These are phyloP conservation scores for Boletus subluridellus DNA, from an alignment of 1,284 basidiomycete genomes.

Conservation along the genomic window DNA sequence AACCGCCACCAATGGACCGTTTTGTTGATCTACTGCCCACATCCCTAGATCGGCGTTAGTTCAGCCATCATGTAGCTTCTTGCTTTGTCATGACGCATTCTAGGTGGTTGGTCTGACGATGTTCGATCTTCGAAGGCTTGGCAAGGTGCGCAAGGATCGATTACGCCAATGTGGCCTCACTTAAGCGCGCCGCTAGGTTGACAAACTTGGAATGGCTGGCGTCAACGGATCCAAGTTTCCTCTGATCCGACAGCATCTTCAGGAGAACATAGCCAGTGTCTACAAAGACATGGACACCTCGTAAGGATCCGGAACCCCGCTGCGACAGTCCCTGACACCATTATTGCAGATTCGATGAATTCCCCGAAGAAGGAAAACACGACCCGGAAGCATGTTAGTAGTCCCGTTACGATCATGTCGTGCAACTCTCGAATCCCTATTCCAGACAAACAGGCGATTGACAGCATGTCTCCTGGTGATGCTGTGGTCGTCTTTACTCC, in stretches of 20 bases:
- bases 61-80: conserved; percentile 1
- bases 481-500: conserved; percentile 88
- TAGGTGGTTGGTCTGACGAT: conserved; percentile 87
- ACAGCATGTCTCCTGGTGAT: conserved; percentile 73
- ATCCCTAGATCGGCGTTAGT: conserved; percentile 62
- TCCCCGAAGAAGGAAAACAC: conserved; percentile 65
- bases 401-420: background rate
- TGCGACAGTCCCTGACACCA: background rate
- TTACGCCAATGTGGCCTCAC: background rate
- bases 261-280: conserved; percentile 76
- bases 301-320: conserved; percentile 41
- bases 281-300: conserved; percentile 85
- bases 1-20: background rate
- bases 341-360: conserved; percentile 67
- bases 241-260: conserved; percentile 76
- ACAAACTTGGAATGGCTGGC: conserved; percentile 76
- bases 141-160: conserved; percentile 55
- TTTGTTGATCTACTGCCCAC: conserved; percentile 1
- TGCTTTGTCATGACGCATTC: conserved; percentile 9
- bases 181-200: conserved; percentile 43
- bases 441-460: conserved; percentile 85
- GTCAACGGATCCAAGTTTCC: conserved; percentile 84
- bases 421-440: conserved; percentile 7
- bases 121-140: conserved; percentile 83
- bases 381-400: conserved; percentile 80